phyloP scores from a whole-genome alignment of 2,329 filamentous ascomycete genomes.

The Domatiomyces globalis region DNA sequence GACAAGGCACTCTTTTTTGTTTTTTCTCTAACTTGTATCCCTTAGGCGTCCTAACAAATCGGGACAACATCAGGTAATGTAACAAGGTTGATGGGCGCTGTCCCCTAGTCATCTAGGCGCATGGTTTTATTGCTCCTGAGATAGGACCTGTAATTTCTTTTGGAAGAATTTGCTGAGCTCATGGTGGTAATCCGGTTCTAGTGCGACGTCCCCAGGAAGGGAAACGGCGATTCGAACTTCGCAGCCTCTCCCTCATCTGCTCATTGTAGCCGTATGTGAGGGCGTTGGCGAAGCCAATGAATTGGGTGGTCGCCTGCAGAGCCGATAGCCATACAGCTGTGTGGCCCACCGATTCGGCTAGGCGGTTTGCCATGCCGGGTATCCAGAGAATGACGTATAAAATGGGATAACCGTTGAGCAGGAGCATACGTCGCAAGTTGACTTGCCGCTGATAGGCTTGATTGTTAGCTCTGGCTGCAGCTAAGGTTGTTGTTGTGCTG shows the following conservation, averaged over 20 bases:
- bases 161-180: not conserved
- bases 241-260: not conserved
- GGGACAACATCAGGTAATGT: not conserved
- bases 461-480: not conserved
- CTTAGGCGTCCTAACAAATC: too few relatives aligned
- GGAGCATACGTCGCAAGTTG: not conserved
- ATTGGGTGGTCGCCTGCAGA: not conserved
- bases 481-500: too few relatives aligned
- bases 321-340: not conserved
- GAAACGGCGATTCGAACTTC: not conserved
- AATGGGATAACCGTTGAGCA: not conserved
- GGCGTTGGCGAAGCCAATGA: not conserved
- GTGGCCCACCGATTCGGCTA: not conserved
- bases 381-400: not conserved
- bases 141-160: not conserved
- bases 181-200: not conserved
- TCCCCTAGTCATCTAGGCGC: not conserved
- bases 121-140: not conserved
- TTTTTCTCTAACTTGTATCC: too few relatives aligned
- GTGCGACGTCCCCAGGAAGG: not conserved
- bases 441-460: not conserved
- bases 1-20: too few relatives aligned
- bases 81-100: not conserved
- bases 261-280: conserved; percentile 1
- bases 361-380: not conserved